Evolutionary conservation across 257 asterid species (phyloP).

Genomic region (Nicotiana noctiflora): DNA sequence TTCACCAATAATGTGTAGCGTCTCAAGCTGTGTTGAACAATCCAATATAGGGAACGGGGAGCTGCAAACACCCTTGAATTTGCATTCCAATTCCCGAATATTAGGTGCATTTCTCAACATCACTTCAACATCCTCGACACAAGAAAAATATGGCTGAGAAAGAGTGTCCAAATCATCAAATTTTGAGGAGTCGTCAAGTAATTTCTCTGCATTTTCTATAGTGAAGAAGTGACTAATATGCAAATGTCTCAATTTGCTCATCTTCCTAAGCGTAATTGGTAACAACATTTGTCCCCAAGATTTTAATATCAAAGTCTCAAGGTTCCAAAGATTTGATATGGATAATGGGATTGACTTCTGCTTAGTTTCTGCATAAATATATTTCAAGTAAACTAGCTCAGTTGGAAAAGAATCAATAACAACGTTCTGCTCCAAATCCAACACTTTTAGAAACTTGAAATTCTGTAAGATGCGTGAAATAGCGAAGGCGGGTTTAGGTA

Average conservation of each 20-base stretch:
- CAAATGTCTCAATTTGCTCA: constrained; percentile 10
- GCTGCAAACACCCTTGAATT: too few relatives aligned
- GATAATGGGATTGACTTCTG: background rate
- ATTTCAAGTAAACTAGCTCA: constrained; percentile 6
- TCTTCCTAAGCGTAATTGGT: background rate
- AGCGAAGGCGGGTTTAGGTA: background rate
- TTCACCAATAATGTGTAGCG: background rate
- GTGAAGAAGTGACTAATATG: background rate
- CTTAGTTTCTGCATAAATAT: background rate
- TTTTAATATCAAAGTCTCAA: background rate
- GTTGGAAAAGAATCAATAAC: background rate
- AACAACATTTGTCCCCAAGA: background rate
- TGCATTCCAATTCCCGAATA: too few relatives aligned
- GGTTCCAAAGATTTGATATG: background rate
- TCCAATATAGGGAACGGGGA: background rate
- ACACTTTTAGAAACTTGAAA: too few relatives aligned
- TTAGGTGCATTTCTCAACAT: background rate
- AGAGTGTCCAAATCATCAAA: too few relatives aligned
- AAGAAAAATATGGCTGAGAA: background rate
- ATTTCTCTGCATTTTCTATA: background rate
- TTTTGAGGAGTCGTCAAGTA: background rate
- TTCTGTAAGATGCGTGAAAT: too few relatives aligned
- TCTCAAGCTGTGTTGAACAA: background rate
- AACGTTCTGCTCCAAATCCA: background rate
- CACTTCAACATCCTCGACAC: background rate